Evolutionary conservation across 495 filamentous ascomycete genomes (phyloP).

Genomic region (Neurospora pannonica): DNA sequence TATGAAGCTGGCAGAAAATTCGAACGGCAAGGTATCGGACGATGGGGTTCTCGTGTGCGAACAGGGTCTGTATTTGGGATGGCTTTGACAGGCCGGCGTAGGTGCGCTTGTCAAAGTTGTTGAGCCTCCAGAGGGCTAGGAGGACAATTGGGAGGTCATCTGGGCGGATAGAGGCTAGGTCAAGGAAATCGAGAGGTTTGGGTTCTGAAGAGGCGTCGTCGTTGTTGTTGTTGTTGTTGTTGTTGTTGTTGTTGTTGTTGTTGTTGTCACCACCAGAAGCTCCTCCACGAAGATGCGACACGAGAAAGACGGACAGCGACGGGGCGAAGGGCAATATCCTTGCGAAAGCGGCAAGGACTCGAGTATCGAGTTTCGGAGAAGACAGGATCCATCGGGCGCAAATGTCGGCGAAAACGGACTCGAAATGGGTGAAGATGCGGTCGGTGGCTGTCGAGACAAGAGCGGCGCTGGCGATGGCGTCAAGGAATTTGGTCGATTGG

Average conservation of each 20-base stretch:
- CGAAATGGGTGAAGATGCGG: slow-evolving; percentile 58
- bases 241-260: neutral
- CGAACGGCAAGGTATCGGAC: slow-evolving; percentile 75
- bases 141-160: slow-evolving; percentile 37
- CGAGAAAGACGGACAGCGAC: slow-evolving; percentile 50
- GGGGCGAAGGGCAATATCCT: slow-evolving; percentile 72
- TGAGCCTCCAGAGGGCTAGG: slow-evolving; percentile 64
- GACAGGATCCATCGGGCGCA: slow-evolving; percentile 63
- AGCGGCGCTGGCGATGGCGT: slow-evolving; percentile 56
- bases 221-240: neutral
- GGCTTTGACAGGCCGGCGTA: slow-evolving; percentile 55
- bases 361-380: slow-evolving; percentile 31
- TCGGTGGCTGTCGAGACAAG: slow-evolving; percentile 57
- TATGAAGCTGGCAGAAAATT: slow-evolving; percentile 66
- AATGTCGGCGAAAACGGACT: slow-evolving; percentile 65
- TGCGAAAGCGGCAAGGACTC: slow-evolving; percentile 62
- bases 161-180: slow-evolving; percentile 14
- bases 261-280: neutral
- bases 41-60: slow-evolving; percentile 47
- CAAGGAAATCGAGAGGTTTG: slow-evolving; percentile 6
- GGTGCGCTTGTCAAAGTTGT: slow-evolving; percentile 58
- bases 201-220: neutral
- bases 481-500: slow-evolving; percentile 55
- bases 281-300: slow-evolving; percentile 16
- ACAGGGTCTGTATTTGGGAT: slow-evolving; percentile 55